Percentiles rank a stretch among this genome's conserved stretches.
Evolutionary conservation across 2,329 filamentous ascomycete species (phyloP).

Genomic region (Tolypocladium paradoxum): DNA sequence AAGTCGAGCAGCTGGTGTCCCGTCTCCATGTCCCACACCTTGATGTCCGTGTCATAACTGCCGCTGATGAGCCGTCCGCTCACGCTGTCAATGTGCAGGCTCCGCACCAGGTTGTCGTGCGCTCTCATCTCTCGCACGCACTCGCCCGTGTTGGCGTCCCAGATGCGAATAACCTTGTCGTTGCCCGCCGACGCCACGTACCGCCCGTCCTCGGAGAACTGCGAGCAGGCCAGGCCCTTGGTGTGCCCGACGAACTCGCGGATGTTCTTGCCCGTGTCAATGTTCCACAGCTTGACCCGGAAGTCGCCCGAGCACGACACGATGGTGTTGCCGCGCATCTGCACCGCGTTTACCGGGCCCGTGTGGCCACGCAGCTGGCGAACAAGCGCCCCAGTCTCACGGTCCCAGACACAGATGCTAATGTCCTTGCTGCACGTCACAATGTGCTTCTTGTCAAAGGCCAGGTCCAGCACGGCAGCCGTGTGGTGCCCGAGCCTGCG

Average conservation of each 20-base stretch:
- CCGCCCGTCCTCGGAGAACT: conserved; percentile 91
- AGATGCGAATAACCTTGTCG: conserved; percentile 90
- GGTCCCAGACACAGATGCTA: conserved; percentile 90
- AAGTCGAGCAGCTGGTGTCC: conserved; percentile 73
- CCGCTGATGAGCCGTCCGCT: conserved; percentile 82
- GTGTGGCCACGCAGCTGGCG: conserved; percentile 76
- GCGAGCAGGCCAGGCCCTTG: conserved; percentile 87
- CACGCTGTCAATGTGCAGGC: conserved; percentile 78
- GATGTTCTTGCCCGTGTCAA: conserved; percentile 76
- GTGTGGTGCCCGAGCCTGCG: conserved; percentile 68
- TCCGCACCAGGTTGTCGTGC: conserved; percentile 78
- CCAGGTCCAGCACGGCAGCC: conserved; percentile 85
- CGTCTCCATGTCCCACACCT: conserved; percentile 80
- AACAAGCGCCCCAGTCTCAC: conserved; percentile 62
- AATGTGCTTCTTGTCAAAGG: conserved; percentile 85
- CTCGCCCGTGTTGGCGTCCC: conserved; percentile 83
- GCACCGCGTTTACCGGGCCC: conserved; percentile 92
- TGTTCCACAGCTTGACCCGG: conserved; percentile 89
- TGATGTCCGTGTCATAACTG: conserved; percentile 91
- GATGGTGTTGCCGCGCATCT: conserved; percentile 84
- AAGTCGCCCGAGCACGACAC: conserved; percentile 93
- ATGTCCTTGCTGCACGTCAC: conserved; percentile 96
- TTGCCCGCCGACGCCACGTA: conserved; percentile 92
- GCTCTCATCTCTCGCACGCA: conserved; percentile 72
- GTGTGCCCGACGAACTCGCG: conserved; percentile 86